Percentiles rank a stretch among this genome's conserved stretches.
phyloP scores from a whole-genome alignment of 1,284 basidiomycete genomes.

The Microbotryum saponariae region DNA sequence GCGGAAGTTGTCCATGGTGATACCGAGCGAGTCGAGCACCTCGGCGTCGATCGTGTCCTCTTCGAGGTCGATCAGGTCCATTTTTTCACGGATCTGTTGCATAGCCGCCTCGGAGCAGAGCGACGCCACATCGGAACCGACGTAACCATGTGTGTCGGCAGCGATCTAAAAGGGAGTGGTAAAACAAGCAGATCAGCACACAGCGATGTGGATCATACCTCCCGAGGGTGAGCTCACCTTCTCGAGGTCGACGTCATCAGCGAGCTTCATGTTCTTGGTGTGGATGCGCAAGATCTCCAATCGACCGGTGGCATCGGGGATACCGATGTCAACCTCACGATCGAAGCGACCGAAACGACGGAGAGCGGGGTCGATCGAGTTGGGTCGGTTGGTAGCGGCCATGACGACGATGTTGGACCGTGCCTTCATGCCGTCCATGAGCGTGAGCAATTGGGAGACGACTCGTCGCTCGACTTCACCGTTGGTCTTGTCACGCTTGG shows the following conservation, averaged over 20 bases:
- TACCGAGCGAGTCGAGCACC: slow-evolving; percentile 88
- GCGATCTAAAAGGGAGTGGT: slow-evolving; percentile 59
- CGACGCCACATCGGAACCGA: slow-evolving; percentile 94
- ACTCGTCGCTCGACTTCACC: slow-evolving; percentile 99
- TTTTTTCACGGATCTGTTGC: slow-evolving; percentile 96
- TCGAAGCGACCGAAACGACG: slow-evolving; percentile 98
- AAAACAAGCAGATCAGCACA: neutral
- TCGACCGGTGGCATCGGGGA: slow-evolving; percentile 96
- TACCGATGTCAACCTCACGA: slow-evolving; percentile 98
- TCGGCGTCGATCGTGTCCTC: slow-evolving; percentile 91
- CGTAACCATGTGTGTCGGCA: slow-evolving; percentile 97
- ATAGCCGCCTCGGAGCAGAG: slow-evolving; percentile 95
- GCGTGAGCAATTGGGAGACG: slow-evolving; percentile 91
- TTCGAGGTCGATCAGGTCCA: slow-evolving; percentile 42
- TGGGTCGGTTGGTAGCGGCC: slow-evolving; percentile 97
- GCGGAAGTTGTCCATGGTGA: slow-evolving; percentile 98
- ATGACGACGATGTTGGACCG: slow-evolving; percentile 99
- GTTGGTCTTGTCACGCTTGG: slow-evolving; percentile 99
- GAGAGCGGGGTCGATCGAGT: slow-evolving; percentile 97
- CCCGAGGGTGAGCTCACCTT: slow-evolving; percentile 50
- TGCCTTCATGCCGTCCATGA: slow-evolving; percentile 98
- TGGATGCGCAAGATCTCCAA: slow-evolving; percentile 97
- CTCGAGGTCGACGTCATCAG: slow-evolving; percentile 92
- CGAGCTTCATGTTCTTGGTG: slow-evolving; percentile 99
- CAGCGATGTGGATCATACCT: too few species aligned